These are phyloP conservation scores for Aspergillus carlsbadensis DNA, from an alignment of 495 filamentous ascomycete genomes.

Conservation along the genomic window DNA sequence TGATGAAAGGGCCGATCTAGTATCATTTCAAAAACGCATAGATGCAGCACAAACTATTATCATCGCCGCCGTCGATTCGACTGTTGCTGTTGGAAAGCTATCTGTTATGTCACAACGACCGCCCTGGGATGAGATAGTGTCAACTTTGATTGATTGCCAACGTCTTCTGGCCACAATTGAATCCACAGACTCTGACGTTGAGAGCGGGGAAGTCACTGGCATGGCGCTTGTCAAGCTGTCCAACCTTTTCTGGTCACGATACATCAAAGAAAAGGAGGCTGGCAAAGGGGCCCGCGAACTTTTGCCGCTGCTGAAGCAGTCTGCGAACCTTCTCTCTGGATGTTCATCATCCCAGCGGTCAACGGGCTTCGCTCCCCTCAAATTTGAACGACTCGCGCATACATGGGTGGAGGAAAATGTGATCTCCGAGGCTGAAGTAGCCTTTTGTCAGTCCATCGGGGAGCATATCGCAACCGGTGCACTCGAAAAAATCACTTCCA, in stretches of 20 bases:
- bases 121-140: conserved; percentile 40
- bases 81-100: conserved; percentile 40
- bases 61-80: conserved; percentile 42
- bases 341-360: conserved; percentile 40
- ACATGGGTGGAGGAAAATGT: conserved; percentile 40
- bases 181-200: conserved; percentile 18
- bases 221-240: conserved; percentile 58
- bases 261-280: conserved; percentile 48
- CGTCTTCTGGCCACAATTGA: conserved; percentile 42
- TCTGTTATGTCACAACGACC: conserved; percentile 40
- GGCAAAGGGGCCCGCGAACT: conserved; percentile 37
- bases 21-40: conserved; percentile 33
- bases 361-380: conserved; percentile 51
- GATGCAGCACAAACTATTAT: conserved; percentile 36
- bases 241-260: conserved; percentile 73
- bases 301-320: conserved; percentile 46
- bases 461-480: conserved; percentile 46
- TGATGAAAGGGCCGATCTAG: conserved; percentile 29
- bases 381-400: conserved; percentile 54
- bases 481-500: conserved; percentile 32
- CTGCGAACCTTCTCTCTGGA: conserved; percentile 42
- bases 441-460: conserved; percentile 44
- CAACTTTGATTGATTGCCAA: conserved; percentile 38
- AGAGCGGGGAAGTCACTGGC: conserved; percentile 22
- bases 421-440: conserved; percentile 34